Conservation (phyloP, 2,329 filamentous ascomycete genomes). For the Fonsecaea nubica region DNA sequence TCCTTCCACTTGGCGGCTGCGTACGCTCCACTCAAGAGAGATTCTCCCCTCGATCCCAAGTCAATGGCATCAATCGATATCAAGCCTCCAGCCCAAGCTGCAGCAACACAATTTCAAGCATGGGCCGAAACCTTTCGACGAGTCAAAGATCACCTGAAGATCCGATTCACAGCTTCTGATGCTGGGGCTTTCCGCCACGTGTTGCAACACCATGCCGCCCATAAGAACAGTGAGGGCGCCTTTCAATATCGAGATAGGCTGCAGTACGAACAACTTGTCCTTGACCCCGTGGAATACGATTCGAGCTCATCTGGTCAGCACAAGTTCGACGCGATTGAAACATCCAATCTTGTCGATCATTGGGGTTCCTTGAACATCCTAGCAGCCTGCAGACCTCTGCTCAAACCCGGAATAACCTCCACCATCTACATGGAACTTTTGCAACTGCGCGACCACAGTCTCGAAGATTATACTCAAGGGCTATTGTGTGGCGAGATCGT, state of each 20-base stretch:
- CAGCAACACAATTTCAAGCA: background rate
- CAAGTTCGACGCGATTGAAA: background rate
- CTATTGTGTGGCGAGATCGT: background rate
- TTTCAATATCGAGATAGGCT: background rate
- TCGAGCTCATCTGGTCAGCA: background rate
- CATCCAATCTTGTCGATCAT: background rate
- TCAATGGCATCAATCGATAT: background rate
- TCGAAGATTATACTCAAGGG: background rate
- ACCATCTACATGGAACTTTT: slow-evolving; percentile 4
- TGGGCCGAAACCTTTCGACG: background rate
- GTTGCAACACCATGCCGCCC: background rate
- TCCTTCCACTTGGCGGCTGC: slow-evolving; percentile 2
- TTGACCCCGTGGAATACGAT: background rate
- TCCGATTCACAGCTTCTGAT: background rate
- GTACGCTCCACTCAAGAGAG: background rate
- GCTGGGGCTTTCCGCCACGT: background rate
- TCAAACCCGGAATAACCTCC: background rate
- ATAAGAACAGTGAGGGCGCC: background rate
- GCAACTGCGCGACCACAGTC: background rate
- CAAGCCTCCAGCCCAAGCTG: background rate
- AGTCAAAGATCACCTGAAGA: background rate
- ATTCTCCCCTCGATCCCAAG: background rate
- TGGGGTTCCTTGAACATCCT: background rate
- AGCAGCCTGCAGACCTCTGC: background rate
- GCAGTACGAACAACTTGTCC: background rate